These are phyloP conservation scores for Neurospora sp. DNA, from an alignment of 2,329 filamentous ascomycete genomes.

Conservation along the genomic window DNA sequence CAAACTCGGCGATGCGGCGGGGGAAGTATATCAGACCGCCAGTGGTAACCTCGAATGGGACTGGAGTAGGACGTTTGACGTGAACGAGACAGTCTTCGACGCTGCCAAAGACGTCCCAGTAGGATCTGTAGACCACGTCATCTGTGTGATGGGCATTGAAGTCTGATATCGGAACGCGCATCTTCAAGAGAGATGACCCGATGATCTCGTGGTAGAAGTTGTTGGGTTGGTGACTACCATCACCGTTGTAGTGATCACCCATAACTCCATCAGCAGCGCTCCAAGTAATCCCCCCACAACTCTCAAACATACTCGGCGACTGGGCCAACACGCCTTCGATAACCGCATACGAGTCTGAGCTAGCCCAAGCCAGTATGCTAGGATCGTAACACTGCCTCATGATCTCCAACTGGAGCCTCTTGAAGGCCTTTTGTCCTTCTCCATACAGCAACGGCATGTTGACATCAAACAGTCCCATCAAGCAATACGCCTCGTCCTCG, in stretches of 20 bases:
- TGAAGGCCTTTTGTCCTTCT: slow-evolving; percentile 7
- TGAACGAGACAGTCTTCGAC: neutral
- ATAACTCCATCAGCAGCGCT: neutral
- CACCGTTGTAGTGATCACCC: neutral
- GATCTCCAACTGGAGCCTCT: slow-evolving; percentile 8
- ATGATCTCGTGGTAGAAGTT: slow-evolving; percentile 3
- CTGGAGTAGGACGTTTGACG: neutral
- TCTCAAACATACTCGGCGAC: slow-evolving; percentile 4
- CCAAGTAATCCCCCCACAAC: slow-evolving; percentile 1
- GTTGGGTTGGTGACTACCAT: neutral
- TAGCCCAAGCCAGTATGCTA: slow-evolving; percentile 5
- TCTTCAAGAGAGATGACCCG: neutral
- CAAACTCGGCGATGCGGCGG: neutral
- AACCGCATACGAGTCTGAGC: neutral
- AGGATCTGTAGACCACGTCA: neutral
- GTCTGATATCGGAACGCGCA: neutral
- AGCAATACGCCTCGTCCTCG: slow-evolving; percentile 9
- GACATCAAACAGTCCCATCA: slow-evolving; percentile 9
- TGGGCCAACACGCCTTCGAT: slow-evolving; percentile 2
- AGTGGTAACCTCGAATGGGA: neutral
- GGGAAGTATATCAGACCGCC: slow-evolving; percentile 1
- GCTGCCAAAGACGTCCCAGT: neutral
- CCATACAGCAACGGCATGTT: slow-evolving; percentile 11
- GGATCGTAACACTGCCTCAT: slow-evolving; percentile 3
- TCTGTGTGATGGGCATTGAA: neutral